A percentile compares a stretch with the other conserved stretches of the same genome.
Evolutionary conservation across 1,139 yeast species (phyloP).

Genomic region (Starmera stellimalicola): DNA sequence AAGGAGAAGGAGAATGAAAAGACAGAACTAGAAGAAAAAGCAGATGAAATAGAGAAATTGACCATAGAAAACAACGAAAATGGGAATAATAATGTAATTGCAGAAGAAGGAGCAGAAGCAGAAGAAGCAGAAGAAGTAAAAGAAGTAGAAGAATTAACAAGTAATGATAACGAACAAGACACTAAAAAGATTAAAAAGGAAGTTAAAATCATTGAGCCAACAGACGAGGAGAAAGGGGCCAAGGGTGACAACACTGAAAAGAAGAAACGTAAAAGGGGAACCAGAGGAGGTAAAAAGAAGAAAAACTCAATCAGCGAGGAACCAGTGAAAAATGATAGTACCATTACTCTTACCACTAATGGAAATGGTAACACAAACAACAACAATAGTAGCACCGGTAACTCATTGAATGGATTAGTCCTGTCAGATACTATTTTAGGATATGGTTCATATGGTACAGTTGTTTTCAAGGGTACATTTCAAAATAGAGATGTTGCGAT

Average conservation of each 20-base stretch:
- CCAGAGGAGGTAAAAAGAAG: conserved; percentile 70
- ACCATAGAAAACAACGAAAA: conserved; percentile 9
- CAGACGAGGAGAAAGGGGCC: conserved; percentile 9
- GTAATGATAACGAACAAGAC: neutral
- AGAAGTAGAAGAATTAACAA: neutral
- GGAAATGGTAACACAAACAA: conserved; percentile 11
- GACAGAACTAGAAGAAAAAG: neutral
- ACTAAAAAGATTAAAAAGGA: conserved; percentile 8
- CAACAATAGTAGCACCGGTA: conserved; percentile 10
- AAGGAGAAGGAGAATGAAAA: conserved; percentile 2
- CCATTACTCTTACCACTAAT: neutral
- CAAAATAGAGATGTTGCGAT: conserved; percentile 94
- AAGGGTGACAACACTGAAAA: conserved; percentile 5
- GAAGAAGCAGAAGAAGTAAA: neutral
- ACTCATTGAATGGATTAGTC: conserved; percentile 36
- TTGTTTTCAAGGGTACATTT: conserved; percentile 82
- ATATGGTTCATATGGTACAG: conserved; percentile 95
- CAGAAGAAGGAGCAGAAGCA: neutral
- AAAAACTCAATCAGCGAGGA: conserved; percentile 22
- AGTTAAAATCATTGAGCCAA: conserved; percentile 16
- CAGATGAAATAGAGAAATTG: conserved; percentile 5
- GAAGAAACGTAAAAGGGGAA: conserved; percentile 71
- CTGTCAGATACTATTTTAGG: conserved; percentile 75
- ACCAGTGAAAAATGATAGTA: neutral
- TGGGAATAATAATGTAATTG: neutral